phyloP scores from a whole-genome alignment of 148 eudicot species.

The Diospyros lotus region DNA sequence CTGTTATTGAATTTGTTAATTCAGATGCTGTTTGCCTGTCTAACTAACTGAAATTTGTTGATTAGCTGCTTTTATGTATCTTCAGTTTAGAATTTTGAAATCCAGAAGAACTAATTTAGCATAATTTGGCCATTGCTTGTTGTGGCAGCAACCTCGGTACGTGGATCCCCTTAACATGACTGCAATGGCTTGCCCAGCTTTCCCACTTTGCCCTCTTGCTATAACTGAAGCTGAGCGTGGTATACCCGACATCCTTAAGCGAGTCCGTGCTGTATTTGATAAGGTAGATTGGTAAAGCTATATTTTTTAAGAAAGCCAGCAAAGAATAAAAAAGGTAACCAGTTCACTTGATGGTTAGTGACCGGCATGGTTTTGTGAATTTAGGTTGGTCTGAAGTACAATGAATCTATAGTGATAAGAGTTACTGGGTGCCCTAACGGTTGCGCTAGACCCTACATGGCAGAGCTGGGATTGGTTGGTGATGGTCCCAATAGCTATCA shows the following conservation, averaged over 20 bases:
- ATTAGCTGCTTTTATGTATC: not conserved
- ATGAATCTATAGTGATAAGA: constrained; percentile 75
- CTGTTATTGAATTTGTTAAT: not conserved
- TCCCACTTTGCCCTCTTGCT: constrained; percentile 93
- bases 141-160: constrained; percentile 60
- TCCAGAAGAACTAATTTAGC: not conserved
- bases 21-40: not conserved
- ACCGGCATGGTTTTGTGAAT: constrained; percentile 10
- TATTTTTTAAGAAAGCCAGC: not conserved
- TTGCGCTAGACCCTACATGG: constrained; percentile 99
- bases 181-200: constrained; percentile 97
- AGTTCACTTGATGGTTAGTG: not conserved
- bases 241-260: constrained; percentile 85
- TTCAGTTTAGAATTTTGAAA: constrained; percentile 3
- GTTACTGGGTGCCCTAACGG: constrained; percentile 98
- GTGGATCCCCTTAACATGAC: constrained; percentile 93
- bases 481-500: constrained; percentile 99
- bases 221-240: constrained; percentile 99
- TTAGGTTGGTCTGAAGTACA: constrained; percentile 86
- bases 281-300: constrained; percentile 45
- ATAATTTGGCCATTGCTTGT: constrained; percentile 11
- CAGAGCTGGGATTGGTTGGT: constrained; percentile 97
- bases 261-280: constrained; percentile 82
- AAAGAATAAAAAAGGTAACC: not conserved
- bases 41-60: not conserved